Conservation (phyloP, 768 basidiomycete genomes). For the Mycena kentingensis region DNA sequence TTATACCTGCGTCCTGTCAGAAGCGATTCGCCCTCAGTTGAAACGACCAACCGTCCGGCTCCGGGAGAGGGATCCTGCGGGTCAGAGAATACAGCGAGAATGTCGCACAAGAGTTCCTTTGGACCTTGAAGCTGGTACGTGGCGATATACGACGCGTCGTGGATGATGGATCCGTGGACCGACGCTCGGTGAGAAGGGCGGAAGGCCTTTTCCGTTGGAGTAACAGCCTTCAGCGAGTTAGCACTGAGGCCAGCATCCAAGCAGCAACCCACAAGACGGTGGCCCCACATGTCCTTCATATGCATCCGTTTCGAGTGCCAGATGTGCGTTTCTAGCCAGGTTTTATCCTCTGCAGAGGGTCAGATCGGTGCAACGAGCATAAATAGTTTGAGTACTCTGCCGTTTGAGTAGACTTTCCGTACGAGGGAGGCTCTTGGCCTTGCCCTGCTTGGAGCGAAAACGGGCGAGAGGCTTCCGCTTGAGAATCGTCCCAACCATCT, state of each 20-base stretch:
- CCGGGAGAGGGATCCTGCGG: conserved; percentile 62
- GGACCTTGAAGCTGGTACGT: conserved; percentile 74
- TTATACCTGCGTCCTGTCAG: conserved; percentile 50
- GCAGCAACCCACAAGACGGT: conserved; percentile 63
- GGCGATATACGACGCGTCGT: conserved; percentile 87
- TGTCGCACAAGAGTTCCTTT: conserved; percentile 50
- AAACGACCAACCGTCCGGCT: conserved; percentile 51
- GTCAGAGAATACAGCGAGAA: conserved; percentile 63
- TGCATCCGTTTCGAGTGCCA: conserved; percentile 98
- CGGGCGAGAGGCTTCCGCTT: conserved; percentile 42
- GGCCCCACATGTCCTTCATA: conserved; percentile 93
- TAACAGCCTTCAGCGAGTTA: conserved; percentile 58
- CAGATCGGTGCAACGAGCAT: background rate
- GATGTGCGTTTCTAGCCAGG: conserved; percentile 94
- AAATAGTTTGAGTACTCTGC: conserved; percentile 56
- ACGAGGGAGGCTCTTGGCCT: conserved; percentile 54
- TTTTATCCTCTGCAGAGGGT: conserved; percentile 81
- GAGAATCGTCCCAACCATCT: conserved; percentile 48
- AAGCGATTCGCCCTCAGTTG: background rate
- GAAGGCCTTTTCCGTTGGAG: conserved; percentile 90
- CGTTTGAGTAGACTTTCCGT: conserved; percentile 67
- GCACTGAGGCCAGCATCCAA: background rate
- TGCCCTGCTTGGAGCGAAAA: conserved; percentile 64
- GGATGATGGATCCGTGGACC: conserved; percentile 79
- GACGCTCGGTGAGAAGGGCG: conserved; percentile 91